Evolutionary conservation across 768 basidiomycete species (phyloP), one percentile per base, ranked within the genome.

Genomic region (Lactarius psammicola): DNA sequence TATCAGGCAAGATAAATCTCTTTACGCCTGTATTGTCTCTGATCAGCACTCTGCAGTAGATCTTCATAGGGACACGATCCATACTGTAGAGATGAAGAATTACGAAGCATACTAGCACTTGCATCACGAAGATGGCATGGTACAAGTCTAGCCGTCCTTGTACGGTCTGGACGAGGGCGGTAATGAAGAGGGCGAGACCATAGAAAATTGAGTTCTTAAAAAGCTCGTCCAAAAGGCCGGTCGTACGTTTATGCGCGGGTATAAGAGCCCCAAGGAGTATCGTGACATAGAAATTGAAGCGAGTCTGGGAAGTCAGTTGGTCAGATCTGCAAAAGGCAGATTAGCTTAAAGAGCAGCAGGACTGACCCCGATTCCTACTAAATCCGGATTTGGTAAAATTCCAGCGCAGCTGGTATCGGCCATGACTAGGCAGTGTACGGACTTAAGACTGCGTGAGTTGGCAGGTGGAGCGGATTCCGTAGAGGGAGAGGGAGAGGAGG

Each of bases 41-140:
- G 10, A 23, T 56, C 18, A 33, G 55, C 30, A 30, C 54, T 49
- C 11, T 5, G n/a, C 1, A 49, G 26, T n/a, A 28, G 18, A 23
- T 18, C 15, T 18, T 30, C 55, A 56, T 2, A 5, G 5, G 31
- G 31, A 33, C 55, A 18, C 4, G 11, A 56, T 3, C 20, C 30
- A 15, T 56, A 56, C 55, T 31, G 55, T 20, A 56, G 31, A 8
- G 3, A 56, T 56, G 55, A 51, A 51, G 5, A 51, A 51, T 2
- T 10, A 3, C 1, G 11, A 56, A 18, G 33, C 9, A 33, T 20
- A 13, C 10, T 23, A 56, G 6, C 55, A 56, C n/a, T 5, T 56
- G 55, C 33, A 56, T 56, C 31, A 56, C 55, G 55, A 56, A 20
- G 31, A 56, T 33, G 6, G 55, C 55, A 56, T 56, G 55, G 15